phyloP scores from a whole-genome alignment of 192 early-diverging fungal species.

The Coemansia sp. region DNA sequence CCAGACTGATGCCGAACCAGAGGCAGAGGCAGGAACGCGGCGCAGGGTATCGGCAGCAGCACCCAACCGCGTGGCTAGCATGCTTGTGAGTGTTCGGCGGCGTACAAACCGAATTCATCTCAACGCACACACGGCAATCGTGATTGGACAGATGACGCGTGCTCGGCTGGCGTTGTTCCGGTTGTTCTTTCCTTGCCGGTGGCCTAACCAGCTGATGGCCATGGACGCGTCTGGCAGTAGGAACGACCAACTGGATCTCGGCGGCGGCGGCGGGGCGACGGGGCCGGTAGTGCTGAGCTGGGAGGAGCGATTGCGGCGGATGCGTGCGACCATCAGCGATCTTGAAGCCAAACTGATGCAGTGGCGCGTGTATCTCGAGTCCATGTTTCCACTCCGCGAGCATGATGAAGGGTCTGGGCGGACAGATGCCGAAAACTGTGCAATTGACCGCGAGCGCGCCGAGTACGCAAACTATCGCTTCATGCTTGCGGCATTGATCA shows the following conservation, averaged over 20 bases:
- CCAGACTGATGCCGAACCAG: background rate
- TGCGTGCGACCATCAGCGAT: conserved; percentile 37
- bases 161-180: conserved; percentile 51
- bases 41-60: conserved; percentile 11
- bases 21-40: background rate
- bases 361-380: conserved; percentile 54
- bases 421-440: conserved; percentile 27
- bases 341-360: conserved; percentile 53
- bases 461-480: conserved; percentile 55
- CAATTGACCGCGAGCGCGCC: conserved; percentile 39
- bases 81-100: conserved; percentile 50
- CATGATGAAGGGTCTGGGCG: conserved; percentile 43
- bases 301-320: conserved; percentile 53
- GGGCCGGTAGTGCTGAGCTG: conserved; percentile 46
- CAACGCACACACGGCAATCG: conserved; percentile 46
- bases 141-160: conserved; percentile 52
- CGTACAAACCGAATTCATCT: conserved; percentile 54
- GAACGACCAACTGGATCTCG: conserved; percentile 21
- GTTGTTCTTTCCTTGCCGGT: conserved; percentile 53
- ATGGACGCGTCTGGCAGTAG: conserved; percentile 18
- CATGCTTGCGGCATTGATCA: conserved; percentile 40
- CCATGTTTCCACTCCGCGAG: conserved; percentile 53
- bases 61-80: conserved; percentile 48
- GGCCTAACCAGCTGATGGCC: conserved; percentile 54
- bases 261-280: conserved; percentile 45